Evolutionary conservation across 164 flowering plant species (phyloP).

Genomic region (Kalanchoe fedtschenkoi): DNA sequence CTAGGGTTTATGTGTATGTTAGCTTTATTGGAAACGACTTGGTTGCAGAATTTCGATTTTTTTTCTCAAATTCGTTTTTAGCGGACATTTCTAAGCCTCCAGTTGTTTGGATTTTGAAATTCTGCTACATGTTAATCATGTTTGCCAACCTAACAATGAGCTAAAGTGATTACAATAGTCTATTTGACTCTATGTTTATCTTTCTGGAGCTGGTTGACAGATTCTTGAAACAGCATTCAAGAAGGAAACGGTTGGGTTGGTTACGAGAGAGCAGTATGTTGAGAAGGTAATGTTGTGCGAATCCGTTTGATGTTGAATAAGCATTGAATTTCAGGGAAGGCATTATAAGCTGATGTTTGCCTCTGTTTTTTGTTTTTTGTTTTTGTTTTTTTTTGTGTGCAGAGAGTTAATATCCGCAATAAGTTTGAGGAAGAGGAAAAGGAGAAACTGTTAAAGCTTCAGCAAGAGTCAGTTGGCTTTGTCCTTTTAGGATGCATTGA

Average conservation of each 20-base stretch:
- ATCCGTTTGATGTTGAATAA: too few species aligned
- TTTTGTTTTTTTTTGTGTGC: not conserved
- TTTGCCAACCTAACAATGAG: not conserved
- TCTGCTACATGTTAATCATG: too few species aligned
- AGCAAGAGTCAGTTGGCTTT: conserved; percentile 66
- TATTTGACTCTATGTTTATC: not conserved
- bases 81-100: too few species aligned
- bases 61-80: too few species aligned
- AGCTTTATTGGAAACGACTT: too few species aligned
- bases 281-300: conserved; percentile 56
- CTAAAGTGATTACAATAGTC: not conserved
- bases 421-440: conserved; percentile 97
- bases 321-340: not conserved
- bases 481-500: not conserved
- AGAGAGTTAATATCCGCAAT: conserved; percentile 85
- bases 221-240: conserved; percentile 94
- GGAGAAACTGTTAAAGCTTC: conserved; percentile 90
- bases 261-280: conserved; percentile 95
- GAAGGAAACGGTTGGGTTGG: conserved; percentile 97
- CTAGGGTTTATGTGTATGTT: conserved; percentile 1
- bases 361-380: too few species aligned
- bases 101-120: too few species aligned
- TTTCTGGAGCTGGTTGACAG: conserved; percentile 25
- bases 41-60: too few species aligned
- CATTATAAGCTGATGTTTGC: not conserved